A percentile compares a stretch with the other conserved stretches of the same genome.
Conservation (phyloP, 768 basidiomycete species). For the Tylopilus vinaceipallidus region DNA sequence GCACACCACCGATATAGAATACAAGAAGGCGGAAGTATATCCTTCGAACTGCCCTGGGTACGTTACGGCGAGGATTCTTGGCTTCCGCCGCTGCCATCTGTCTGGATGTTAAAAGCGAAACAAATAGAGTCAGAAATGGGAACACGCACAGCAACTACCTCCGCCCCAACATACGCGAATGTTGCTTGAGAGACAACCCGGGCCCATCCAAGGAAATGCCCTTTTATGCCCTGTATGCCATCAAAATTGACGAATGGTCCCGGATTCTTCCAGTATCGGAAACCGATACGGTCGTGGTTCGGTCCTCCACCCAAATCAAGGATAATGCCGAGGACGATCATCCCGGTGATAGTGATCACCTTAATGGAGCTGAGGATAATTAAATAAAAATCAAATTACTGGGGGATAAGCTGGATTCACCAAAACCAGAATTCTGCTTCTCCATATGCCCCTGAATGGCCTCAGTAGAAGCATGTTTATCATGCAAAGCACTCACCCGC, state of each 20-base stretch:
- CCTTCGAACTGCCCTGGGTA: conserved; percentile 33
- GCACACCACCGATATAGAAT: conserved; percentile 26
- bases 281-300: no score
- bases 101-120: not conserved
- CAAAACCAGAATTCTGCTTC: no score
- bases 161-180: conserved; percentile 56
- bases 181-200: conserved; percentile 53
- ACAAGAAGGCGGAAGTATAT: conserved; percentile 47
- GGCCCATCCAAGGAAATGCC: conserved; percentile 52
- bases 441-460: no score
- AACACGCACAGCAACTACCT: conserved; percentile 38
- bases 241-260: conserved; percentile 39
- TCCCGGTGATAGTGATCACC: no score
- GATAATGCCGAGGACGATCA: no score
- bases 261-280: no score
- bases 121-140: no score
- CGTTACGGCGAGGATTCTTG: conserved; percentile 35
- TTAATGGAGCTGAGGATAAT: no score
- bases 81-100: conserved; percentile 42
- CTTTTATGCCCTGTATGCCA: conserved; percentile 38
- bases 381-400: conserved; percentile 20
- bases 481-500: conserved; percentile 22
- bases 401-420: no score
- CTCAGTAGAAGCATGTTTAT: not conserved
- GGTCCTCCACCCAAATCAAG: no score